Base-by-base conservation (phyloP, 163 green algal species). In the Scenedesmus sp. region DNA sequence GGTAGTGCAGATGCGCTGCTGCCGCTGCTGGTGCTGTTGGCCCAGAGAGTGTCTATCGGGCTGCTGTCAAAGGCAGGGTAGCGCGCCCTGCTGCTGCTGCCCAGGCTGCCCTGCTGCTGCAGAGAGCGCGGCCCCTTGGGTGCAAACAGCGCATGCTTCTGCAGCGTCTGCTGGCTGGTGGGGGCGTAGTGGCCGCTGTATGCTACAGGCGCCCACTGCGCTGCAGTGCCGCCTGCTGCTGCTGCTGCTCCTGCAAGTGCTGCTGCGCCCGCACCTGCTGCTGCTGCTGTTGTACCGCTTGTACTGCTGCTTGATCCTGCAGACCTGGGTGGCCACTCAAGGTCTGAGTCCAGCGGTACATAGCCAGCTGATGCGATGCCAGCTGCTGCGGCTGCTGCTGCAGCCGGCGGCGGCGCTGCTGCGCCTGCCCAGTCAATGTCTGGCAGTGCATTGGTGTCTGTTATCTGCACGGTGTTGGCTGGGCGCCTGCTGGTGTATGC, bases 11-110 rank as follows among this genome's bases (percentile, higher is more conserved):
- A 84, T 84, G 82, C 64, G 88, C 87, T 87, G 18, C 34, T 64
- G 57, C 64, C 81, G 60, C 73, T 91, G 73, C 70, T 76, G n/a
- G 23, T 52, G 23, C 20, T 34, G n/a, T 74, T 74, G 2, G 76
- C 26, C 87, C 87, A 91, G 8, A 91, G 34, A 3, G 73, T 62
- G 73, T 87, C 82, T 52, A 87, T 77, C 26, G 87, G 60, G 46
- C 77, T 76, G 62, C 81, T 86, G 56, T 96, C 94, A 82, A 97
- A 94, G 55, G 89, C 62, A 0, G 95, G 95, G 89, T 97, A 97
- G 7, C 93, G 74, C 2, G 87, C 93, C 66, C 66, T 90, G 86
- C 62, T 86, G 91, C 90, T 87, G 62, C 76, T 88, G 76, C 57
- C n/a, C 46, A 9, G 34, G 59, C 55, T 70, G 55, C 23, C 18